These are phyloP conservation scores for Ganoderma resinaceum DNA, from an alignment of 1,284 basidiomycete species.

Conservation along the genomic window DNA sequence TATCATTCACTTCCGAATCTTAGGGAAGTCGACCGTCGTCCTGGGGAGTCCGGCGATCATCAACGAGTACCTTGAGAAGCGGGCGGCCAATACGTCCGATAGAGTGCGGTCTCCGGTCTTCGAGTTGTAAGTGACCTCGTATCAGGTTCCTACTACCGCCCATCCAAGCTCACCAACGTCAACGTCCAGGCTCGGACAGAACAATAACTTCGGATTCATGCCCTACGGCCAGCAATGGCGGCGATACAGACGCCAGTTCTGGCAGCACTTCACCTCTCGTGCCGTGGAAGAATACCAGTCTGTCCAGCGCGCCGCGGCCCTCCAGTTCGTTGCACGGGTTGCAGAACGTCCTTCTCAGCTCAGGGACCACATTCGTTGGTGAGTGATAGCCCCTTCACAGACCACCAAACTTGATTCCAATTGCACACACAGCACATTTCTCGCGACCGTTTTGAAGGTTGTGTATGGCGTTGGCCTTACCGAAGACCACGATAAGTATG, in stretches of 20 bases:
- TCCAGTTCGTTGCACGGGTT: background rate
- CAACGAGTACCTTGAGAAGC: conserved; percentile 23
- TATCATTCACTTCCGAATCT: conserved; percentile 7
- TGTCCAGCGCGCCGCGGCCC: background rate
- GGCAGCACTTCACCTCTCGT: conserved; percentile 16
- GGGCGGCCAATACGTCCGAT: conserved; percentile 17
- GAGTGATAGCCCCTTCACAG: background rate
- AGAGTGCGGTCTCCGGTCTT: background rate
- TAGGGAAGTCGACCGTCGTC: conserved; percentile 15
- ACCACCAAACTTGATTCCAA: too few species aligned
- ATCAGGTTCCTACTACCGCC: background rate
- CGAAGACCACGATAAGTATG: conserved; percentile 4
- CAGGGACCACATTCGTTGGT: conserved; percentile 8
- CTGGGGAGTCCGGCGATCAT: conserved; percentile 18
- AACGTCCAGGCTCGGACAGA: background rate
- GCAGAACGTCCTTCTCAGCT: background rate
- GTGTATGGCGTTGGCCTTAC: conserved; percentile 13
- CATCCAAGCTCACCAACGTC: background rate
- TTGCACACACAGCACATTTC: conserved; percentile 8
- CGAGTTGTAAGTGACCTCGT: background rate
- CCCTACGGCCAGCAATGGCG: conserved; percentile 13
- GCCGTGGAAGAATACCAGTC: background rate
- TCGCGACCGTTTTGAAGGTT: conserved; percentile 11
- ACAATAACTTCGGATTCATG: background rate
- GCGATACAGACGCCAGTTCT: conserved; percentile 2